Percentiles rank a stretch among this genome's conserved stretches.
Conservation (phyloP, 148 eudicot genomes). For the Amaranthus cruentus region DNA sequence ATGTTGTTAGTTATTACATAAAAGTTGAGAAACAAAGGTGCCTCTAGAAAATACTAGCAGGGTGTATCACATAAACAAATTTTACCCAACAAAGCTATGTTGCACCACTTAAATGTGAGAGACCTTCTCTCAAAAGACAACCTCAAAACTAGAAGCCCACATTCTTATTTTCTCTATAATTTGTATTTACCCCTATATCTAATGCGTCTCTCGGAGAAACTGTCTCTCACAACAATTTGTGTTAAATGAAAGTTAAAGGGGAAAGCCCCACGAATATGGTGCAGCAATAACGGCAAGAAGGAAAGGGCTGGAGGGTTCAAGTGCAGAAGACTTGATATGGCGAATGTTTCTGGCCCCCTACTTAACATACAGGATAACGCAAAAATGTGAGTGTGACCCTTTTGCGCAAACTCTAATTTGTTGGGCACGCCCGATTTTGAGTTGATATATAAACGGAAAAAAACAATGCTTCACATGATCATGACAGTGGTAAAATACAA, state of each 20-base stretch:
- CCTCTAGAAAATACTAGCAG: neutral
- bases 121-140: too few species aligned
- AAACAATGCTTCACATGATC: neutral
- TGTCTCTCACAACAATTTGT: too few species aligned
- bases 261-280: too few species aligned
- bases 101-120: too few species aligned
- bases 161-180: too few species aligned
- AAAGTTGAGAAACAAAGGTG: neutral
- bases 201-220: too few species aligned
- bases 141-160: too few species aligned
- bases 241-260: too few species aligned
- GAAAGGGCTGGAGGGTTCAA: neutral
- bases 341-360: neutral
- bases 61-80: too few species aligned
- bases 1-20: neutral
- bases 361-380: neutral
- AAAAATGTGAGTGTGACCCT: neutral
- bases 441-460: neutral
- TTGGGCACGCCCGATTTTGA: neutral
- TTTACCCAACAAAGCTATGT: too few species aligned
- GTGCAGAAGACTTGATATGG: neutral
- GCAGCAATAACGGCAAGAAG: neutral
- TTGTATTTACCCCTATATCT: too few species aligned
- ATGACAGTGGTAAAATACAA: neutral
- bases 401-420: neutral